Base-by-base conservation (phyloP, 768 basidiomycete species). In the Pulveroboletus sp. region DNA sequence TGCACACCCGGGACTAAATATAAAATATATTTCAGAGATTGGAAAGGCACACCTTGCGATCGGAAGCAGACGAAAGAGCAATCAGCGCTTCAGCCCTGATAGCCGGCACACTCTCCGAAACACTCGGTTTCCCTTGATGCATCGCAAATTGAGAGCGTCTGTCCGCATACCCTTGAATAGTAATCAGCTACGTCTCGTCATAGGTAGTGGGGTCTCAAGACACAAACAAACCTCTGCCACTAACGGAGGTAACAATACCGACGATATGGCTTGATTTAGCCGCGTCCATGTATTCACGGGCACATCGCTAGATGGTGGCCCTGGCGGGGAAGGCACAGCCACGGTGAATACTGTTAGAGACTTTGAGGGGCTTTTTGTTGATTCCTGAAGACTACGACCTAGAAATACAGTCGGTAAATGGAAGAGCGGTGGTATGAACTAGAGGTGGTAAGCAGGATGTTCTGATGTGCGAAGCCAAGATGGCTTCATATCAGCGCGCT, bases 21-120 rank as follows among this genome's bases (percentile, higher is more conserved):
- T 32, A 32, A 48, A 50, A 61, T 49, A 44, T 11, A 33, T 27
- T 37, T 46, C 37, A 18, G 21, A 48, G n/a, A 54, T 47, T 35
- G 18, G 18, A 18, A 27, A n/a, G 38, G 15, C 38, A 37, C 41
- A 6, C 24, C 44, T 45, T 14, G 26, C 27, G 15, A 24, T 28
- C 11, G n/a, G 40, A 24, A n/a, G 26, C 26, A 50, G 32, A 42
- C 17, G 36, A 33, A 21, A 17, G n/a, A 11, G 4, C 15, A 43
- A 43, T 6, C 27, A 28, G 18, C 32, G 31, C n/a, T 37, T 6
- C 27, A 28, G 18, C 32, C 35, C n/a, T 37, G 32, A n/a, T 33
- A 30, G 21, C 11, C 33, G 43, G 36, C 7, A 30, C 24, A 24
- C 10, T 15, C 14, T 9, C 6, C 14, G 24, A 38, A 41, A 17